Conservation (phyloP, 2,329 filamentous ascomycete species). For the Pestalotiopsis sp. region DNA sequence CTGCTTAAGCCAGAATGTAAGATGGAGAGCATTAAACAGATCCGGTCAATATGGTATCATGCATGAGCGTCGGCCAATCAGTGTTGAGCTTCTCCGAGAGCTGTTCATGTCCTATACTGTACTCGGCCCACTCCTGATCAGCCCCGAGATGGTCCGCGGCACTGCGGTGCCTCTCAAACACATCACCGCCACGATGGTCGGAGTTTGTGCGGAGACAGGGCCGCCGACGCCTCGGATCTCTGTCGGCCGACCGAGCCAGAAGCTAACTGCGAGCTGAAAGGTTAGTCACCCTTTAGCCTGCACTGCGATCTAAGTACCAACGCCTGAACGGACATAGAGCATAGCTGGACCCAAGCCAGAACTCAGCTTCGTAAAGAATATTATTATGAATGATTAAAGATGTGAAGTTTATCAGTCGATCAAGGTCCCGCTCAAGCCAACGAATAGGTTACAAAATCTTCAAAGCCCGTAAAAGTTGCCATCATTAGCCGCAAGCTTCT, state of each 20-base stretch:
- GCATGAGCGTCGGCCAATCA: neutral
- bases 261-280: neutral
- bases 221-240: neutral
- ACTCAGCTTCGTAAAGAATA: no score
- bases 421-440: no score
- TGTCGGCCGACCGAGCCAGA: neutral
- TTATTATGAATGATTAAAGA: no score
- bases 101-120: neutral
- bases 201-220: neutral
- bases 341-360: no score
- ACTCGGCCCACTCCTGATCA: neutral
- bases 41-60: no score
- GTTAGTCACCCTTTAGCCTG: no score
- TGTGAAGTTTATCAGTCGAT: no score
- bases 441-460: no score
- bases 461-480: no score
- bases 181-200: neutral
- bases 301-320: no score
- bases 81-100: neutral
- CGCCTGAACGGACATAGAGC: no score
- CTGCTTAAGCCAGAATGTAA: neutral
- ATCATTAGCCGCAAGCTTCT: no score
- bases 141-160: neutral
- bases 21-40: neutral
- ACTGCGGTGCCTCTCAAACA: neutral